Evolutionary conservation across 306 rosid species (phyloP).

Genomic region (Quercus rubra): DNA sequence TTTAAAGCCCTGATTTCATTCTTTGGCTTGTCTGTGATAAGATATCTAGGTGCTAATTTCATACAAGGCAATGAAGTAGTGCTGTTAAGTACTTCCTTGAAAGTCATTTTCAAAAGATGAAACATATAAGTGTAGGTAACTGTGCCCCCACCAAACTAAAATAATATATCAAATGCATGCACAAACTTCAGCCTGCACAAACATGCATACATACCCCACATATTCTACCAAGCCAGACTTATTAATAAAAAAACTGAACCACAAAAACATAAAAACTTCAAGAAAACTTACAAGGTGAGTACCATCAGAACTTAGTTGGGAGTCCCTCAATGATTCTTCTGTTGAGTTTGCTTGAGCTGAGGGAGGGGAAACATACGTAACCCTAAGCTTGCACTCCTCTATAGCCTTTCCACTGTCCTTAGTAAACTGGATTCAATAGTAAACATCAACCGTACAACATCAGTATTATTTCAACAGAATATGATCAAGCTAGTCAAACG

Average conservation of each 20-base stretch:
- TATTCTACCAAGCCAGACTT: background rate
- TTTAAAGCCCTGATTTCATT: background rate
- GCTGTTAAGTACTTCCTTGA: background rate
- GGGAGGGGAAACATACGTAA: constrained; percentile 46
- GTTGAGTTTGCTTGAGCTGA: constrained; percentile 55
- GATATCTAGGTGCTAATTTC: background rate
- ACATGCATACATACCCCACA: background rate
- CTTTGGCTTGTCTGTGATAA: background rate
- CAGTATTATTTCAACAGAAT: constrained; percentile 1
- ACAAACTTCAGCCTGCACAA: background rate
- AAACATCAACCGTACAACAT: constrained; percentile 1
- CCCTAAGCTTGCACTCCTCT: constrained; percentile 90
- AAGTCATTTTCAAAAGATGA: background rate
- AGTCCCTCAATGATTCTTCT: constrained; percentile 48
- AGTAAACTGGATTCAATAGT: constrained; percentile 53
- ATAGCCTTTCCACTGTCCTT: constrained; percentile 74
- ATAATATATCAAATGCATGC: background rate
- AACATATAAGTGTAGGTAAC: background rate
- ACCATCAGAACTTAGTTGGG: constrained; percentile 39
- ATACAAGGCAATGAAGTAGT: background rate
- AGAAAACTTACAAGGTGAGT: constrained; percentile 59
- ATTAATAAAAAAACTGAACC: background rate
- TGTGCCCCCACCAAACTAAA: background rate
- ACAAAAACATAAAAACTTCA: constrained; percentile 7
- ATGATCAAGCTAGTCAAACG: constrained; percentile 10